A percentile compares a stretch with the other conserved stretches of the same genome.
These are phyloP conservation scores for Cystobasidiaceae sp. DNA, from an alignment of 1,284 basidiomycete genomes.

Conservation along the genomic window DNA sequence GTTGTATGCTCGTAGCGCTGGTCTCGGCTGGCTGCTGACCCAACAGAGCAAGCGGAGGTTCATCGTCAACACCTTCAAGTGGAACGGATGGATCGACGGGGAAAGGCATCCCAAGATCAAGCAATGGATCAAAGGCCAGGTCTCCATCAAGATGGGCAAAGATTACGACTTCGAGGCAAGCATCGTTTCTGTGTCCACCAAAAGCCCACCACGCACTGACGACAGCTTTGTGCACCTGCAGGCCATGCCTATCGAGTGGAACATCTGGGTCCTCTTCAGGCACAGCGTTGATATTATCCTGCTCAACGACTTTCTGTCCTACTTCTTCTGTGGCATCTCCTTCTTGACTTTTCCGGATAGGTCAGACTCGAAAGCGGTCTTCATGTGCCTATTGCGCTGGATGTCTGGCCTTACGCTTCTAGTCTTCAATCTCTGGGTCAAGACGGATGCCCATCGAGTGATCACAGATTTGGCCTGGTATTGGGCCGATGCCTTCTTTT, in stretches of 20 bases:
- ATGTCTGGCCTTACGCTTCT: constrained; percentile 76
- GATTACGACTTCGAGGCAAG: constrained; percentile 86
- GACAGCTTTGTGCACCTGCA: constrained; percentile 14
- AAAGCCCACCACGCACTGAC: neutral
- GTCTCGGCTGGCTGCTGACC: constrained; percentile 87
- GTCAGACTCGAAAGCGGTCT: constrained; percentile 49
- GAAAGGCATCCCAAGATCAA: constrained; percentile 60
- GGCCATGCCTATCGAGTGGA: constrained; percentile 60
- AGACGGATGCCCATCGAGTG: constrained; percentile 86
- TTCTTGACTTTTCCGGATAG: constrained; percentile 78
- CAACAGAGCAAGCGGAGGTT: constrained; percentile 90
- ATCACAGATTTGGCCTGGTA: constrained; percentile 79
- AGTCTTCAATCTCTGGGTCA: constrained; percentile 96
- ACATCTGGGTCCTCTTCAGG: constrained; percentile 85
- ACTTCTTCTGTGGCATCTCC: constrained; percentile 77
- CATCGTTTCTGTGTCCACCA: constrained; percentile 26
- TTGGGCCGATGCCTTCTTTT: constrained; percentile 97
- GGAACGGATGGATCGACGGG: constrained; percentile 80
- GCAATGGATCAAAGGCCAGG: constrained; percentile 77
- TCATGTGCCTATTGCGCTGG: constrained; percentile 80
- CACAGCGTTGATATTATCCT: constrained; percentile 92
- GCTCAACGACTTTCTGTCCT: constrained; percentile 92
- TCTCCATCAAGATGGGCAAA: constrained; percentile 87
- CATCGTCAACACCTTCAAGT: constrained; percentile 77
- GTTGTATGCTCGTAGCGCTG: constrained; percentile 50